phyloP scores from a whole-genome alignment of 148 eudicot species.

The Euryodendron excelsum region DNA sequence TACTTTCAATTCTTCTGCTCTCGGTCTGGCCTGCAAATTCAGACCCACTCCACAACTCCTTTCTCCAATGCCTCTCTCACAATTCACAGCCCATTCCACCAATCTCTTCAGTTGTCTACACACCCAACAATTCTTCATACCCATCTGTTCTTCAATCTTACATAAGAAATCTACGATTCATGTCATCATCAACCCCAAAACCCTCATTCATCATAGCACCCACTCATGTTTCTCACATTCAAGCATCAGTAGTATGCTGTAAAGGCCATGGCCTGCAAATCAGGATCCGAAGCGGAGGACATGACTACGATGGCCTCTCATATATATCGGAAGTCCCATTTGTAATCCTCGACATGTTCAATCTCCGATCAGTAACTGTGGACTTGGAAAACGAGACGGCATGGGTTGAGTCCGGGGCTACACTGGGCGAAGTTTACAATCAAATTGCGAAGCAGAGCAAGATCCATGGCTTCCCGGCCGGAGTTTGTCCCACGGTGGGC shows the following conservation, averaged over 20 bases:
- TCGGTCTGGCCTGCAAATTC: neutral
- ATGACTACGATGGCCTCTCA: conserved; percentile 34
- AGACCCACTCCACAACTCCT: neutral
- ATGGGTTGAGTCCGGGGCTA: conserved; percentile 13
- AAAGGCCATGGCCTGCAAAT: conserved; percentile 24
- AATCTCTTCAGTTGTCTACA: conserved; percentile 10
- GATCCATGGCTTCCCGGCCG: conserved; percentile 1
- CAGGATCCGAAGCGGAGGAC: conserved; percentile 41
- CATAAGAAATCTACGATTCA: conserved; percentile 30
- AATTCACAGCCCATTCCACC: neutral
- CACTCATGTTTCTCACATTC: conserved; percentile 30
- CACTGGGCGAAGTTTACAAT: conserved; percentile 1
- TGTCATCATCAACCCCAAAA: conserved; percentile 22
- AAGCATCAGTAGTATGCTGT: conserved; percentile 31
- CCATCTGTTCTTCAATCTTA: conserved; percentile 22
- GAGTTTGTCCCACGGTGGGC: conserved; percentile 7
- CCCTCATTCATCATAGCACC: conserved; percentile 29
- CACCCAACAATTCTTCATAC: conserved; percentile 27
- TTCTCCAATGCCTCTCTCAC: neutral
- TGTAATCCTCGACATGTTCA: conserved; percentile 4
- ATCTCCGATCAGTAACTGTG: neutral
- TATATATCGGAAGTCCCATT: neutral
- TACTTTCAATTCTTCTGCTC: neutral
- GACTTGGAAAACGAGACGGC: neutral
- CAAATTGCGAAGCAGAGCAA: neutral